These are phyloP conservation scores for Coffea canephora DNA, from an alignment of 257 asterid species.

Conservation along the genomic window DNA sequence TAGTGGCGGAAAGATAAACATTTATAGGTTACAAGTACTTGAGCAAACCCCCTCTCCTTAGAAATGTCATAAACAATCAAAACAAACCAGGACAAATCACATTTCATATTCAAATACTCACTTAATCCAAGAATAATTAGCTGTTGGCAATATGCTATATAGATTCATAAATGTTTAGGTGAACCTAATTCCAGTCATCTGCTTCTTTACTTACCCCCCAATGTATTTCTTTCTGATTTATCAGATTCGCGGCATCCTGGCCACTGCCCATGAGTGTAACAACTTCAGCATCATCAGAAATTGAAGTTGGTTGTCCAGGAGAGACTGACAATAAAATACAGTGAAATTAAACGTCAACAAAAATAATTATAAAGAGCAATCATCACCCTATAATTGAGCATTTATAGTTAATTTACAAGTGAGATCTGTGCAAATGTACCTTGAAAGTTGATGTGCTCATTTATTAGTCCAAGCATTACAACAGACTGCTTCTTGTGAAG, in stretches of 20 bases:
- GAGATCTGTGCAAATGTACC: conserved; percentile 43
- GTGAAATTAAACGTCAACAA: not conserved
- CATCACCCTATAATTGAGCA: not conserved
- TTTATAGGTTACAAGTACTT: too few relatives aligned
- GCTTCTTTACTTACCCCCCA: conserved; percentile 81
- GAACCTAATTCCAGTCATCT: not conserved
- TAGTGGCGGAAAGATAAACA: too few relatives aligned
- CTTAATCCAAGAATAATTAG: not conserved
- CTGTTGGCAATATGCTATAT: not conserved
- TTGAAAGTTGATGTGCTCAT: conserved; percentile 92
- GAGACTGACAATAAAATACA: conserved; percentile 55
- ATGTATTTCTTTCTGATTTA: conserved; percentile 89
- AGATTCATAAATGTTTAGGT: not conserved
- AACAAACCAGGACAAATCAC: not conserved
- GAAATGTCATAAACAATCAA: not conserved
- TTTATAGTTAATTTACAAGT: conserved; percentile 1
- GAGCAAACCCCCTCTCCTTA: not conserved
- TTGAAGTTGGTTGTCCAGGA: conserved; percentile 88
- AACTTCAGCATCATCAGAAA: conserved; percentile 85
- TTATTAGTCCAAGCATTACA: conserved; percentile 88
- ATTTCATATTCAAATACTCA: not conserved
- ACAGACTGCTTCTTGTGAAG: conserved; percentile 83
- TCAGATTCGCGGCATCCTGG: conserved; percentile 75
- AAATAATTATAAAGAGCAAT: not conserved
- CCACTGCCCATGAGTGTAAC: conserved; percentile 82